A percentile compares a stretch with the other conserved stretches of the same genome.
These are phyloP conservation scores for Aechmea fasciata DNA, from an alignment of 176 grass and related monocot species.

Conservation along the genomic window DNA sequence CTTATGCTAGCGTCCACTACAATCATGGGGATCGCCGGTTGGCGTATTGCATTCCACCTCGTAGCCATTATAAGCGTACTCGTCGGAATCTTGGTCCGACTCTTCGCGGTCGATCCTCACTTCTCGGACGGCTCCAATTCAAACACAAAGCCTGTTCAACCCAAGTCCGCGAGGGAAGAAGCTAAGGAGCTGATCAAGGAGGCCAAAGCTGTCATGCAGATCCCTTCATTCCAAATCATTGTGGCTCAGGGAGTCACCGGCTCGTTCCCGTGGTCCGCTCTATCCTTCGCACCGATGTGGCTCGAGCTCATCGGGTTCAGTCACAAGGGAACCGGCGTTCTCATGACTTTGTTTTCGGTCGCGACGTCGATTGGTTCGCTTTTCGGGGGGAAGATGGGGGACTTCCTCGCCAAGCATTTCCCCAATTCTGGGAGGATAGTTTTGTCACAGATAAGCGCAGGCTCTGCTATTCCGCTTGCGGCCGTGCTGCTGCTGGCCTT, in stretches of 20 bases:
- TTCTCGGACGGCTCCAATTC: constrained; percentile 5
- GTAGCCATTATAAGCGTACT: constrained; percentile 54
- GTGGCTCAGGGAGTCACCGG: constrained; percentile 85
- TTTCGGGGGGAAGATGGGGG: constrained; percentile 74
- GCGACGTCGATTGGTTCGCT: constrained; percentile 58
- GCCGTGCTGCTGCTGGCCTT: constrained; percentile 52
- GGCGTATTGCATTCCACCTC: constrained; percentile 66
- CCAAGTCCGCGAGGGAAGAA: constrained; percentile 40
- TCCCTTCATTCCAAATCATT: constrained; percentile 82
- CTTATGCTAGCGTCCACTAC: constrained; percentile 54
- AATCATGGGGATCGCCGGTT: constrained; percentile 54
- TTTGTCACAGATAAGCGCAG: constrained; percentile 74
- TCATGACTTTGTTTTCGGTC: constrained; percentile 34
- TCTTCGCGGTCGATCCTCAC: constrained; percentile 64
- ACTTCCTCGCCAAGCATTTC: constrained; percentile 39
- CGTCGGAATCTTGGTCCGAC: constrained; percentile 41
- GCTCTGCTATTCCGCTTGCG: constrained; percentile 67
- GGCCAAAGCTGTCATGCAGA: constrained; percentile 56
- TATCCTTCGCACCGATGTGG: constrained; percentile 79
- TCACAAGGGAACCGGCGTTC: constrained; percentile 37
- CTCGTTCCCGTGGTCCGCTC: constrained; percentile 78
- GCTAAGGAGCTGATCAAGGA: constrained; percentile 39
- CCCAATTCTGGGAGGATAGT: constrained; percentile 59
- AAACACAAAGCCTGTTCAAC: neutral
- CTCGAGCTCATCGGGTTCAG: constrained; percentile 69